Conservation (phyloP, 1,284 basidiomycete genomes). For the Cryptococcus floricola region DNA sequence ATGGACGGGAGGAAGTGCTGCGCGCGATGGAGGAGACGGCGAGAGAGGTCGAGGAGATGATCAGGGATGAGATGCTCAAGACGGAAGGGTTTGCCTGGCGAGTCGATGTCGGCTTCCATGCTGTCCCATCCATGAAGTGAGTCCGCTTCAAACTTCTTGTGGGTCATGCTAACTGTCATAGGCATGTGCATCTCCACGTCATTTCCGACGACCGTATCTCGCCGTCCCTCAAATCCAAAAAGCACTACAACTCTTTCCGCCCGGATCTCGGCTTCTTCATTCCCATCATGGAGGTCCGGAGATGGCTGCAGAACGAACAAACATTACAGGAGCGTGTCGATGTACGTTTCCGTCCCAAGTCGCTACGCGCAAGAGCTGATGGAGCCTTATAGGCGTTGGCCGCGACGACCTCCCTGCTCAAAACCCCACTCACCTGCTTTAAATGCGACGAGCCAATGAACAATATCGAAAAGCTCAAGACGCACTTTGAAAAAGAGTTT, state of each 20-base stretch:
- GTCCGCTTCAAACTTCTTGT: constrained; percentile 13
- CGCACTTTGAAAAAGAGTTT: constrained; percentile 46
- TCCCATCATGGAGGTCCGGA: constrained; percentile 66
- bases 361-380: background rate
- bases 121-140: constrained; percentile 59
- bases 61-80: constrained; percentile 76
- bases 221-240: constrained; percentile 76
- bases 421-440: constrained; percentile 65
- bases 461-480: constrained; percentile 73
- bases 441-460: constrained; percentile 60
- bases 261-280: constrained; percentile 84
- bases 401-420: constrained; percentile 59
- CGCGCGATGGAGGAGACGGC: constrained; percentile 59
- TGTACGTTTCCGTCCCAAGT: constrained; percentile 40
- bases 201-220: constrained; percentile 78
- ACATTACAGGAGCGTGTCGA: constrained; percentile 18
- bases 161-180: constrained; percentile 38
- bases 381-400: constrained; percentile 51
- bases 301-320: constrained; percentile 62
- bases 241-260: constrained; percentile 92
- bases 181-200: constrained; percentile 83
- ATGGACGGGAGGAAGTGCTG: constrained; percentile 56
- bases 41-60: constrained; percentile 56
- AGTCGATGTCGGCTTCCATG: constrained; percentile 81
- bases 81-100: constrained; percentile 75